phyloP scores from a whole-genome alignment of 768 basidiomycete genomes.

The Kwoniella newhampshirensis region DNA sequence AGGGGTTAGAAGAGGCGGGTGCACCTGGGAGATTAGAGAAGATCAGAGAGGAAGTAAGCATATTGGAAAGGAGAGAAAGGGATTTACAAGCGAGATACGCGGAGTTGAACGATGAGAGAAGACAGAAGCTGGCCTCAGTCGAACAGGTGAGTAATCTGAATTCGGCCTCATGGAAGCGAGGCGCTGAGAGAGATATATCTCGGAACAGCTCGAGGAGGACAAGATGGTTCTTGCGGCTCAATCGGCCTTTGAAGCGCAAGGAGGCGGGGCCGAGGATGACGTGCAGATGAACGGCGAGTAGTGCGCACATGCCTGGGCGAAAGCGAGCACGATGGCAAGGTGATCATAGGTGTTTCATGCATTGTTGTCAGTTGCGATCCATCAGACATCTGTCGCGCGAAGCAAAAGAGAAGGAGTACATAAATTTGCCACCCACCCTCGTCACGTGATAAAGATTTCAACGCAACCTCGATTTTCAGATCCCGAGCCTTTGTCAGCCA shows the following conservation, averaged over 20 bases:
- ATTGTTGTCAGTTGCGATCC: slow-evolving; percentile 2
- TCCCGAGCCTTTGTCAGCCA: too few species aligned
- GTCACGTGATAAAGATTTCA: too few species aligned
- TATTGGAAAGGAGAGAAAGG: slow-evolving; percentile 71
- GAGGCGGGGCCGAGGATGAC: slow-evolving; percentile 28
- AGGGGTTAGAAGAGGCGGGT: slow-evolving; percentile 68
- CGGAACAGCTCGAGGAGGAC: slow-evolving; percentile 71
- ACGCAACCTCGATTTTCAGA: too few species aligned
- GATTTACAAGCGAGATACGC: slow-evolving; percentile 77
- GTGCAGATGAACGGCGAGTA: slow-evolving; percentile 38
- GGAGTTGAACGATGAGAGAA: slow-evolving; percentile 69
- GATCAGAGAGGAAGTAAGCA: slow-evolving; percentile 84
- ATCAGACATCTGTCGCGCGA: too few species aligned
- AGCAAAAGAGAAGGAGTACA: too few species aligned
- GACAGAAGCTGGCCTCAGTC: slow-evolving; percentile 44
- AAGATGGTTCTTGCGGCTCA: slow-evolving; percentile 52
- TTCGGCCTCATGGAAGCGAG: neutral
- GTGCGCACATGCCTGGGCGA: neutral
- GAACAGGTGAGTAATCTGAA: slow-evolving; percentile 41
- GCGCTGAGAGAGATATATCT: slow-evolving; percentile 64
- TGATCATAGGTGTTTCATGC: neutral
- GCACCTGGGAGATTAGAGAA: slow-evolving; percentile 74
- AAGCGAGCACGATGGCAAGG: neutral
- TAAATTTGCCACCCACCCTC: too few species aligned
- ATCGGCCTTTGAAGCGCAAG: slow-evolving; percentile 50